Evolutionary conservation across 1,284 basidiomycete species (phyloP).

Genomic region (Pterulicium gracile): DNA sequence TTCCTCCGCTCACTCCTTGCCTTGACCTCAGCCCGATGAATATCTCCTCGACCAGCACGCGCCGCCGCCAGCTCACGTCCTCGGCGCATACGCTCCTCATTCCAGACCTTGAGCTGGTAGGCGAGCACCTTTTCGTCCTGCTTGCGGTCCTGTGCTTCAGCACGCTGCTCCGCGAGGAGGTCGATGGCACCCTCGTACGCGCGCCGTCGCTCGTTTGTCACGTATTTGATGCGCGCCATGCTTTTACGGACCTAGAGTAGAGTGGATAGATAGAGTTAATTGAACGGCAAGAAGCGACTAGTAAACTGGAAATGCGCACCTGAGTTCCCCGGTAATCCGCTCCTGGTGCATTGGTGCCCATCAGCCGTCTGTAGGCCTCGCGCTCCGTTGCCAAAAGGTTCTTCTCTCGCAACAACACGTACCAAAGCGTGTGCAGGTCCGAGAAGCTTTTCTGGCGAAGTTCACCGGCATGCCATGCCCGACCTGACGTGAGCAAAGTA

Average conservation of each 20-base stretch:
- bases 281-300: slow-evolving; percentile 19
- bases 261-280: slow-evolving; percentile 22
- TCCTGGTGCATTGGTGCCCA: slow-evolving; percentile 23
- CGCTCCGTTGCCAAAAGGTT: slow-evolving; percentile 85
- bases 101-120: slow-evolving; percentile 16
- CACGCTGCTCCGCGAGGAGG: slow-evolving; percentile 24
- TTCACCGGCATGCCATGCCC: slow-evolving; percentile 79
- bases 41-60: neutral
- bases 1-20: slow-evolving; percentile 2
- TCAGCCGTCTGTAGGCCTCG: slow-evolving; percentile 59
- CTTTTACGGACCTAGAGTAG: slow-evolving; percentile 73
- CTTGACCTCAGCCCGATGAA: slow-evolving; percentile 1
- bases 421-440: slow-evolving; percentile 91
- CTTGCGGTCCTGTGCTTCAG: slow-evolving; percentile 18
- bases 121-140: slow-evolving; percentile 21
- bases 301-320: neutral
- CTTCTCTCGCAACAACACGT: slow-evolving; percentile 76
- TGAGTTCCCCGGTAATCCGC: slow-evolving; percentile 6
- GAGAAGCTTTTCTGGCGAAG: slow-evolving; percentile 83
- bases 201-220: slow-evolving; percentile 85
- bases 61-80: neutral
- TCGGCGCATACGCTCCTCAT: slow-evolving; percentile 13
- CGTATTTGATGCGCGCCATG: slow-evolving; percentile 94
- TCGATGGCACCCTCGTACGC: slow-evolving; percentile 63
- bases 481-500: slow-evolving; percentile 36